Base-by-base conservation (phyloP, 768 basidiomycete genomes). In the Podaxis sp. region DNA sequence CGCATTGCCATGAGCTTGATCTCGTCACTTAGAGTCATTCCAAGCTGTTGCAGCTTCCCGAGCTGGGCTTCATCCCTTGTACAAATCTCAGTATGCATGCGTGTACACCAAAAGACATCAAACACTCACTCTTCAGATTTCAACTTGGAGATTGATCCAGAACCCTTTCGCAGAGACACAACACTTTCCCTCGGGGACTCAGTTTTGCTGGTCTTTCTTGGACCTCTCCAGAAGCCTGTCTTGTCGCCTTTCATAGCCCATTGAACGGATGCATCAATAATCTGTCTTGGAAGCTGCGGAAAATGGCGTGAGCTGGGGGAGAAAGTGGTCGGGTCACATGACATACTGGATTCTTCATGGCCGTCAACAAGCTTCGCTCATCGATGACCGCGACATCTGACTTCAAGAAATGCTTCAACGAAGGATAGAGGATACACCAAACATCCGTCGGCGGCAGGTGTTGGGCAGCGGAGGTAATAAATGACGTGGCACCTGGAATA, bases 351-450 rank as follows among this genome's bases (percentile, higher is more conserved):
- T 87, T 79, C 64, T 94, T 89, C 74, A 96, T 80, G 1, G 88
- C 85, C 29, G 82, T 78, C 29, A 98, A 74, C n/a, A 99, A 69
- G 50, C 84, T 87, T 55, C 81, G 80, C 63, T 92, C 93, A 54
- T 91, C 85, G 52, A 98, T 83, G 6, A 81, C 80, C 2, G 80
- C 81, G 22, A 98, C 79, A 66, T 98, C 97, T 2, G 88, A 92
- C 61, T 89, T 89, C 41, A 98, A 78, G 63, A 95, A 87, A 68
- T 94, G 90, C 51, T 92, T 83, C 46, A 98, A 75, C 0, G 91
- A 92, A 0, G 97, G 96, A 67, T 98, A 98, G 8, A 99, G 74
- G 46, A 98, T 96, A 69, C 95, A 98, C 96, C 97, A 98, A 22
- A 94, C 88, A 70, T 99, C 97, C 57, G 93, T 94, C 2, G 80